These are phyloP conservation scores for Cryphonectria carpinicola DNA, from an alignment of 2,329 filamentous ascomycete species.

Conservation along the genomic window DNA sequence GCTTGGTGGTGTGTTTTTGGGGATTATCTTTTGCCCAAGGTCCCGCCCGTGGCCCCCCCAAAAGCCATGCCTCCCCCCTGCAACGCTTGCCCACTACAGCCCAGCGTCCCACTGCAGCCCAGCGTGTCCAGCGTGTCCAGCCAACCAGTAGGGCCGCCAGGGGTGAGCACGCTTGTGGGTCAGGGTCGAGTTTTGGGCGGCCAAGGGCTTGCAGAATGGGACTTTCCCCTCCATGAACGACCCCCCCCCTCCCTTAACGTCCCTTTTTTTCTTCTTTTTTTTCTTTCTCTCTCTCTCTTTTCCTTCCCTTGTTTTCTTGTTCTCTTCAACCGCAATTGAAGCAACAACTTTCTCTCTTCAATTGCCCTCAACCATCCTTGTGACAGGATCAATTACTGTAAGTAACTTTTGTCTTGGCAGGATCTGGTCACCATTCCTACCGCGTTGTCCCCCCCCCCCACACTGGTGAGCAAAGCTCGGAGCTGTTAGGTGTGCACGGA, in stretches of 20 bases:
- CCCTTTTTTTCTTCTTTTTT: no score
- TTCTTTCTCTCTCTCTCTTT: no score
- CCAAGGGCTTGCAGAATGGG: not conserved
- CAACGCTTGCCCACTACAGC: not conserved
- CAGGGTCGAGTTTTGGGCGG: not conserved
- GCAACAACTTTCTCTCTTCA: conserved; percentile 27
- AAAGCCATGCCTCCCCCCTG: not conserved
- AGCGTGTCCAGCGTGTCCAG: not conserved
- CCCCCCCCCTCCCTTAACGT: conserved; percentile 29
- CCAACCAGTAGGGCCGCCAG: conserved; percentile 10
- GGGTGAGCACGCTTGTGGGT: conserved; percentile 11
- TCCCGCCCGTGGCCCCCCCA: no score
- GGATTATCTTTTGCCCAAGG: not conserved
- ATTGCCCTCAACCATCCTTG: conserved; percentile 1
- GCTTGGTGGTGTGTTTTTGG: no score
- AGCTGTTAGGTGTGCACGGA: conserved; percentile 12
- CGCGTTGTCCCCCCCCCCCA: not conserved
- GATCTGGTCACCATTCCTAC: not conserved
- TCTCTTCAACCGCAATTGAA: conserved; percentile 33
- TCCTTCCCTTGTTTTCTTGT: conserved; percentile 32
- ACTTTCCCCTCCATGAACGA: not conserved
- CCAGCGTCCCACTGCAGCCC: not conserved
- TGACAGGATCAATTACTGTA: not conserved
- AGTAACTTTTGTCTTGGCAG: not conserved
- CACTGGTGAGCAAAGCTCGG: conserved; percentile 13